Evolutionary conservation across 306 rosid species (phyloP).

Genomic region (Leucaena leucocephala): DNA sequence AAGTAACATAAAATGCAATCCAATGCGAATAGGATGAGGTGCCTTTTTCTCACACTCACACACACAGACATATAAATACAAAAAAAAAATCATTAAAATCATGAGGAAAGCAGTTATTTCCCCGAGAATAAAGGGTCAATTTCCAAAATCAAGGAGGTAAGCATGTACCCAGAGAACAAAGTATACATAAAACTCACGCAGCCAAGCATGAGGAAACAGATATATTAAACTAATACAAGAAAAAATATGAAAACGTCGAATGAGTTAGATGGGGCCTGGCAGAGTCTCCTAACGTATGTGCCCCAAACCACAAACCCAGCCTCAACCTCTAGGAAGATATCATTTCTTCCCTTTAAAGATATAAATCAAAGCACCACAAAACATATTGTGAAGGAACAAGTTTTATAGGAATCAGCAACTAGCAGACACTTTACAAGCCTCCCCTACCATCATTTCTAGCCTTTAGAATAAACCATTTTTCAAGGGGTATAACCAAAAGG

Average conservation of each 20-base stretch:
- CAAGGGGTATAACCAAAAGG: neutral
- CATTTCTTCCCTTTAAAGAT: neutral
- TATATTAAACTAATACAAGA: neutral
- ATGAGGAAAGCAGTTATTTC: neutral
- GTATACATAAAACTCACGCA: neutral
- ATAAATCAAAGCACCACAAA: neutral
- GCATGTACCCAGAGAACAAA: neutral
- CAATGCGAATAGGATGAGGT: neutral
- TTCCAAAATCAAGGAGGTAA: neutral
- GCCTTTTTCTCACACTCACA: neutral
- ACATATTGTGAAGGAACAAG: neutral
- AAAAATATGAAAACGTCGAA: neutral
- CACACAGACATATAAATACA: neutral
- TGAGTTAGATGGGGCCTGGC: neutral
- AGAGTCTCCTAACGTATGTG: neutral
- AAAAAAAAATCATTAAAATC: neutral
- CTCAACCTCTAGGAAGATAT: neutral
- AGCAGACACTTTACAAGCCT: neutral
- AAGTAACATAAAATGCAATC: neutral
- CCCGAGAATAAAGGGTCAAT: neutral
- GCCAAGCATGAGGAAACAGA: neutral
- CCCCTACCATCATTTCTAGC: neutral
- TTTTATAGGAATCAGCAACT: neutral
- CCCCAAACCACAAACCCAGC: constrained; percentile 3
- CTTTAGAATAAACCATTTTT: neutral